Evolutionary conservation across 805 yeast species (phyloP).

Genomic region (Candida verbasci): DNA sequence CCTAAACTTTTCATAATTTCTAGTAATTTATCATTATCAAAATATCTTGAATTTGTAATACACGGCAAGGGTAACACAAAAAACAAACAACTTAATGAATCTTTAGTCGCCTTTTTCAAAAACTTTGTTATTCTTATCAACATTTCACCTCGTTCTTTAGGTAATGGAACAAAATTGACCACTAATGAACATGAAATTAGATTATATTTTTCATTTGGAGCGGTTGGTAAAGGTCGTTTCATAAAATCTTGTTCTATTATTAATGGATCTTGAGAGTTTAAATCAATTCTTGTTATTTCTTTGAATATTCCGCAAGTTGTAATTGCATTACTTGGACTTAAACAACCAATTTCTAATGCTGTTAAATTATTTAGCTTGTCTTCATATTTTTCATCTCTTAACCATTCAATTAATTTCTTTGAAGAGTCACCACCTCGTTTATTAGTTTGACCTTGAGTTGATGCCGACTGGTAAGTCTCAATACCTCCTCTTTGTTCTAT

Average conservation of each 20-base stretch:
- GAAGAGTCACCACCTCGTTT: slow-evolving; percentile 92
- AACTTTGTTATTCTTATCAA: slow-evolving; percentile 54
- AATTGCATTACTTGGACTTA: slow-evolving; percentile 64
- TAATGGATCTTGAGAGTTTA: slow-evolving; percentile 71
- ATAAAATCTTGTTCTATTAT: slow-evolving; percentile 81
- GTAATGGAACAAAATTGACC: slow-evolving; percentile 79
- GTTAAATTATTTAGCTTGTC: slow-evolving; percentile 8
- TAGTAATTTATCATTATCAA: slow-evolving; percentile 39
- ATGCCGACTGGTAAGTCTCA: slow-evolving; percentile 76
- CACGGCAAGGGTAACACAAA: slow-evolving; percentile 90
- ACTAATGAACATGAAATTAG: slow-evolving; percentile 82
- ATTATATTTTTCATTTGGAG: slow-evolving; percentile 47
- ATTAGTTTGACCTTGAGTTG: slow-evolving; percentile 74
- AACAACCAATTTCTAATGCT: slow-evolving; percentile 82
- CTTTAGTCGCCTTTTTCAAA: slow-evolving; percentile 32
- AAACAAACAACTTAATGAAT: slow-evolving; percentile 46
- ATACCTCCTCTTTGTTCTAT: slow-evolving; percentile 69
- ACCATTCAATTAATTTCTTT: slow-evolving; percentile 71
- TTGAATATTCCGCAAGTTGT: slow-evolving; percentile 54
- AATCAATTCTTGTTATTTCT: slow-evolving; percentile 62
- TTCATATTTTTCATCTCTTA: slow-evolving; percentile 29
- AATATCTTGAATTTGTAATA: slow-evolving; percentile 75
- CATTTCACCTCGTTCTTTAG: slow-evolving; percentile 74
- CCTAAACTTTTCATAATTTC: slow-evolving; percentile 60
- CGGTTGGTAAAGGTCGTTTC: slow-evolving; percentile 59